A percentile compares a stretch with the other conserved stretches of the same genome.
phyloP scores from a whole-genome alignment of 805 yeast species.

The Ogataea pignaliae region DNA sequence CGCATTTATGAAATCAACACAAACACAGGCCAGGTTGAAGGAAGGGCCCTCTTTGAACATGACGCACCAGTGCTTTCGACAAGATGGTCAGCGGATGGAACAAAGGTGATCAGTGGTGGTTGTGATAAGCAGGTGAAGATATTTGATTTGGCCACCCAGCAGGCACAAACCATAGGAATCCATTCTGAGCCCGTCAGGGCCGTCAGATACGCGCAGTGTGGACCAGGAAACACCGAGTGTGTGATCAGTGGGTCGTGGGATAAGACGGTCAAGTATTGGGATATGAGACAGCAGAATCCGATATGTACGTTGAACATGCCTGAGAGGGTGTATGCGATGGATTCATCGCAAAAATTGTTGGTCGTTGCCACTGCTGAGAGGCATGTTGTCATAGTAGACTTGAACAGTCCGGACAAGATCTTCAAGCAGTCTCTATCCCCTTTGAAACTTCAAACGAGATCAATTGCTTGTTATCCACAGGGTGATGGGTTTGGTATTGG shows the following conservation, averaged over 20 bases:
- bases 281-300: conserved; percentile 78
- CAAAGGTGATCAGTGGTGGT: conserved; percentile 84
- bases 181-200: conserved; percentile 78
- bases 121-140: conserved; percentile 83
- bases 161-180: conserved; percentile 75
- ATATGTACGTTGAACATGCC: conserved; percentile 79
- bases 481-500: conserved; percentile 94
- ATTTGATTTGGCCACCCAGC: conserved; percentile 80
- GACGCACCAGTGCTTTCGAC: conserved; percentile 81
- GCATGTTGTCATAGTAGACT: conserved; percentile 70
- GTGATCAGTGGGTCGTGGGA: conserved; percentile 97
- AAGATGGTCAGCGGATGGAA: conserved; percentile 83
- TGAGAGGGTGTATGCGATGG: conserved; percentile 90
- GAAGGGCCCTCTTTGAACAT: conserved; percentile 85
- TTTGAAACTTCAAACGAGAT: conserved; percentile 83
- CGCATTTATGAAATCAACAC: conserved; percentile 83
- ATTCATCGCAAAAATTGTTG: conserved; percentile 68
- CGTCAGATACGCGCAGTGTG: conserved; percentile 77
- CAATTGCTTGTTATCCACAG: conserved; percentile 78
- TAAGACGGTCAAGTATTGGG: conserved; percentile 93
- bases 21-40: conserved; percentile 72
- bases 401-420: conserved; percentile 77
- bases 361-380: conserved; percentile 95
- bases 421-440: conserved; percentile 74
- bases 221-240: conserved; percentile 76